These are phyloP conservation scores for Malassezia equina DNA, from an alignment of 1,284 basidiomycete genomes.

Conservation along the genomic window DNA sequence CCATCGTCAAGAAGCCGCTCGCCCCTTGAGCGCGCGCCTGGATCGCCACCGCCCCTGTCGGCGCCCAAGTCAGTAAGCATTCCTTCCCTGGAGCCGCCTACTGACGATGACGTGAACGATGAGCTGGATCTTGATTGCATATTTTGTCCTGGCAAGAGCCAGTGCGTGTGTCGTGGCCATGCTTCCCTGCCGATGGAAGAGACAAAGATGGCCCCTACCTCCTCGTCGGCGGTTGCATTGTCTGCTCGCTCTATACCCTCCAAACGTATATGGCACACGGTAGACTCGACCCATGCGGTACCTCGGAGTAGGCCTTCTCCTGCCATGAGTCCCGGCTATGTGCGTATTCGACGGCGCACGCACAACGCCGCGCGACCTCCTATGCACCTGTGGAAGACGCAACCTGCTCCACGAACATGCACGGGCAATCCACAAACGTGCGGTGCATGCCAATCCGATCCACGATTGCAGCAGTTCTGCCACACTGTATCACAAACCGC, in stretches of 20 bases:
- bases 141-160: constrained; percentile 32
- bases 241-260: background rate
- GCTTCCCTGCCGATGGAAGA: constrained; percentile 12
- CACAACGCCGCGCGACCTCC: background rate
- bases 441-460: constrained; percentile 10
- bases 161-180: constrained; percentile 31
- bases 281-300: background rate
- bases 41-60: background rate
- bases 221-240: background rate
- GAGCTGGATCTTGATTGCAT: constrained; percentile 30
- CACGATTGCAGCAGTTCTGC: constrained; percentile 10
- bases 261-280: background rate
- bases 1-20: background rate
- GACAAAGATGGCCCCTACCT: background rate
- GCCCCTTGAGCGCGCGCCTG: background rate
- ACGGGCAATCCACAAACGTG: constrained; percentile 8
- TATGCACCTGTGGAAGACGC: no score
- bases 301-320: background rate
- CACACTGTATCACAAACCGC: constrained; percentile 1
- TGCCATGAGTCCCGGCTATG: background rate
- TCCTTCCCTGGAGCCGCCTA: background rate
- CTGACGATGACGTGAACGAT: background rate
- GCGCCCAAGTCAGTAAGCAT: background rate
- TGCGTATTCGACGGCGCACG: background rate
- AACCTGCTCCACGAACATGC: background rate